These are phyloP conservation scores for Pulveroboletus sp. DNA, from an alignment of 768 basidiomycete genomes.

Conservation along the genomic window DNA sequence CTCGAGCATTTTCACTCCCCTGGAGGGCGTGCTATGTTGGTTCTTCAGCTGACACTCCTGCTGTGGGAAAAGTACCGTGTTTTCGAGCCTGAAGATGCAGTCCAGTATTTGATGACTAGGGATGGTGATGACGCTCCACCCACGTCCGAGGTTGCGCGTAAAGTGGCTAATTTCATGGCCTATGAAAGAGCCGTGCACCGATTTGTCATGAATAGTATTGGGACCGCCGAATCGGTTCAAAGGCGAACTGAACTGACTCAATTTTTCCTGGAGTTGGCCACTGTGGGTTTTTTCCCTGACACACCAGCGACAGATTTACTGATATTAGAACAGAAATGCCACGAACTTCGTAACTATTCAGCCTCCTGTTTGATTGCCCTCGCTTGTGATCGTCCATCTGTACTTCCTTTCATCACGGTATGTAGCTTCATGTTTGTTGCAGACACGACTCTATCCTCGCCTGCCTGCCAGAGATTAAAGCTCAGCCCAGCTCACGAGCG, in stretches of 20 bases:
- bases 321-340: slow-evolving; percentile 34
- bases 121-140: slow-evolving; percentile 23
- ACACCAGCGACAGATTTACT: background rate
- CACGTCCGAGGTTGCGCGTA: slow-evolving; percentile 27
- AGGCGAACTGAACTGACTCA: slow-evolving; percentile 28
- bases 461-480: slow-evolving; percentile 19
- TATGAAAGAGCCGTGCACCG: slow-evolving; percentile 36
- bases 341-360: slow-evolving; percentile 43
- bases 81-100: slow-evolving; percentile 41
- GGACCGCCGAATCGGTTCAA: slow-evolving; percentile 18
- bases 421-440: background rate
- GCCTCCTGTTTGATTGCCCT: slow-evolving; percentile 38
- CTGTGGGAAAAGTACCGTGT: slow-evolving; percentile 35
- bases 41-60: slow-evolving; percentile 40
- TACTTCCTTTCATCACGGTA: slow-evolving; percentile 31
- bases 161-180: slow-evolving; percentile 29
- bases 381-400: slow-evolving; percentile 38
- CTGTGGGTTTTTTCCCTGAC: slow-evolving; percentile 26
- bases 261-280: slow-evolving; percentile 45
- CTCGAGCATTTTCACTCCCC: slow-evolving; percentile 33
- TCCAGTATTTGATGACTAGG: slow-evolving; percentile 36
- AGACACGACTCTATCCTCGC: background rate
- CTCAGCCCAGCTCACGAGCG: slow-evolving; percentile 22
- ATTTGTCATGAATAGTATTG: slow-evolving; percentile 40
- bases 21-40: slow-evolving; percentile 39